Conservation (phyloP, 2,329 filamentous ascomycete species). For the Xylariaceae sp. region DNA sequence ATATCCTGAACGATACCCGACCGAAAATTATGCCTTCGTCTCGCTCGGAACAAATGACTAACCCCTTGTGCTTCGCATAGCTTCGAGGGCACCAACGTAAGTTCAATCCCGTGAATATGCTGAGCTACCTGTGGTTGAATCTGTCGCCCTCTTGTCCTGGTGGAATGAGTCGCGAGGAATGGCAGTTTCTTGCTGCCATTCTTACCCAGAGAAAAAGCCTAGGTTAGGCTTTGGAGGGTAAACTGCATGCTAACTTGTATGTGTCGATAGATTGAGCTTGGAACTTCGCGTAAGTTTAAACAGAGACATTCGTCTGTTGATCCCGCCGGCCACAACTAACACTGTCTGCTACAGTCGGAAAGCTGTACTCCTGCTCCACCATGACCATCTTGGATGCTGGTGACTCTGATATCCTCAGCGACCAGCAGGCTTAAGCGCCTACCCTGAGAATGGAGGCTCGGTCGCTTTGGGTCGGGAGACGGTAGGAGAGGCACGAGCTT, state of each 20-base stretch:
- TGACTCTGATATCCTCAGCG: slow-evolving; percentile 94
- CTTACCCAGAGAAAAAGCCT: slow-evolving; percentile 86
- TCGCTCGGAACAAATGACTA: background rate
- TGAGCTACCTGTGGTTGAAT: too few species aligned
- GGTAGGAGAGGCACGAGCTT: background rate
- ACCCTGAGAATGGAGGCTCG: slow-evolving; percentile 27
- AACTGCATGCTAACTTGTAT: slow-evolving; percentile 50
- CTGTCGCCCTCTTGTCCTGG: too few species aligned
- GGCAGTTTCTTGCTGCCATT: slow-evolving; percentile 8
- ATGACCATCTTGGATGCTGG: slow-evolving; percentile 96
- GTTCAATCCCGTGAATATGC: too few species aligned
- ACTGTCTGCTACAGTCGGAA: slow-evolving; percentile 63
- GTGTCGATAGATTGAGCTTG: slow-evolving; percentile 78
- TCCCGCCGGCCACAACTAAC: slow-evolving; percentile 7
- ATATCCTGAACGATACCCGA: background rate
- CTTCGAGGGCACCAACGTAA: slow-evolving; percentile 98
- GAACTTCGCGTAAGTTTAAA: slow-evolving; percentile 47
- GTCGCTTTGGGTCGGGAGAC: slow-evolving; percentile 23
- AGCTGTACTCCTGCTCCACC: slow-evolving; percentile 96
- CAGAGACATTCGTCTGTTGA: background rate
- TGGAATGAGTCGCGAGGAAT: slow-evolving; percentile 8
- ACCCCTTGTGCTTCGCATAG: background rate
- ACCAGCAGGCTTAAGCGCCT: slow-evolving; percentile 56
- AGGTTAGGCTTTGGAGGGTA: slow-evolving; percentile 81
- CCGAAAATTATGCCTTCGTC: too few species aligned